Percentiles rank a stretch among this genome's conserved stretches.
These are phyloP conservation scores for Curvularia sp. DNA, from an alignment of 2,329 filamentous ascomycete genomes.

Conservation along the genomic window DNA sequence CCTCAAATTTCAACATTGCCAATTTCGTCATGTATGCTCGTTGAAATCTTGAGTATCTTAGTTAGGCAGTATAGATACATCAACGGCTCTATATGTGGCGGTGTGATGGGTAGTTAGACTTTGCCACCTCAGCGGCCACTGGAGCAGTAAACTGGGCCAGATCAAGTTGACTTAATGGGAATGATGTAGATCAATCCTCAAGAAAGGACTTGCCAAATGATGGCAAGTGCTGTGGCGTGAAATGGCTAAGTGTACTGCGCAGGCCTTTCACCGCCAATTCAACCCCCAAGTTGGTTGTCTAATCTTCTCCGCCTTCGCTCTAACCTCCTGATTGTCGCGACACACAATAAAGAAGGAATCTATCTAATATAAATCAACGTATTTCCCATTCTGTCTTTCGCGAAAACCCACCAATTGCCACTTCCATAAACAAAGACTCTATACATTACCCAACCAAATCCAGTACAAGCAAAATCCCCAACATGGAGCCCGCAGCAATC, in stretches of 20 bases:
- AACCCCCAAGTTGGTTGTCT: background rate
- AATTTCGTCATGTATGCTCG: background rate
- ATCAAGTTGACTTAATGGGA: background rate
- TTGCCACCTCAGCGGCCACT: background rate
- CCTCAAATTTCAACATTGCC: background rate
- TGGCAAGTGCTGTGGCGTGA: background rate
- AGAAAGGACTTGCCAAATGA: background rate
- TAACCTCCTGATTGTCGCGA: background rate
- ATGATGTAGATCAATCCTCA: background rate
- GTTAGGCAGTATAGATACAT: background rate
- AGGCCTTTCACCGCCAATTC: background rate
- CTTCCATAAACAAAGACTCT: background rate
- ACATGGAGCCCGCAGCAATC: background rate
- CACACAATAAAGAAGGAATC: background rate
- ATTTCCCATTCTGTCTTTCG: background rate
- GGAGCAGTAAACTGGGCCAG: background rate
- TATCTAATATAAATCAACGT: background rate
- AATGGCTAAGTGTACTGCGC: background rate
- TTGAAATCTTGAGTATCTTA: background rate
- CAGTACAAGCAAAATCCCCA: background rate
- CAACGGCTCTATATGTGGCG: background rate
- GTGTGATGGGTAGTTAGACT: background rate
- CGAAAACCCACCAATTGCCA: background rate
- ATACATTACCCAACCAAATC: background rate
- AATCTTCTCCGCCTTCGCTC: background rate